Percentiles rank a stretch among this genome's conserved stretches.
These are phyloP conservation scores for Stentor coeruleus DNA, from an alignment of 73 alveolate genomes.

Conservation along the genomic window DNA sequence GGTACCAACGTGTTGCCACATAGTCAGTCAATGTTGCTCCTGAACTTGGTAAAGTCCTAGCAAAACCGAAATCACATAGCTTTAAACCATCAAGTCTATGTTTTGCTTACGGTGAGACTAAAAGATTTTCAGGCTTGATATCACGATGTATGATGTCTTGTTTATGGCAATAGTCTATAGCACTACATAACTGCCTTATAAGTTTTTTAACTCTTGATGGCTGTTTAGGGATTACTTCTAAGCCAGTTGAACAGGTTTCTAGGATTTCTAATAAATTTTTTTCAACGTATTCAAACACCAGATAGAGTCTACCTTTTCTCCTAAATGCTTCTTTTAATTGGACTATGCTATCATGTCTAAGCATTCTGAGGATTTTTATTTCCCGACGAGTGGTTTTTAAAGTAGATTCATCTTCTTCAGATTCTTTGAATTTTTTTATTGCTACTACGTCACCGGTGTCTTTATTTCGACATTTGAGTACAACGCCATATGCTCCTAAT, in stretches of 20 bases:
- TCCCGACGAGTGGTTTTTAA: slow-evolving; percentile 72
- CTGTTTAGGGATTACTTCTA: not conserved
- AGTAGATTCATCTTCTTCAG: slow-evolving; percentile 66
- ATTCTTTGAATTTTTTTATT: slow-evolving; percentile 77
- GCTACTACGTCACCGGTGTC: slow-evolving; percentile 82
- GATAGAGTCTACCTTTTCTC: slow-evolving; percentile 85
- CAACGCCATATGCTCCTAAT: slow-evolving; percentile 72
- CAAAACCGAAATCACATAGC: slow-evolving; percentile 14
- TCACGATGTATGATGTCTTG: slow-evolving; percentile 76
- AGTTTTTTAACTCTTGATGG: not conserved
- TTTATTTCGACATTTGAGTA: slow-evolving; percentile 60
- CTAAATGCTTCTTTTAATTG: slow-evolving; percentile 76
- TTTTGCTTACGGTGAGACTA: too few relatives aligned
- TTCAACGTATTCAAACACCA: slow-evolving; percentile 96
- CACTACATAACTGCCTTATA: not conserved
- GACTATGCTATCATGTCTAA: slow-evolving; percentile 68
- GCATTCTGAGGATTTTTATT: slow-evolving; percentile 60
- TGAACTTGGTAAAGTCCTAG: slow-evolving; percentile 33
- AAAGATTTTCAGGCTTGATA: slow-evolving; percentile 80
- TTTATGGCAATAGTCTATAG: not conserved
- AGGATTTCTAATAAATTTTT: slow-evolving; percentile 88
- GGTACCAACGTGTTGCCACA: not conserved
- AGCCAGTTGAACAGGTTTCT: slow-evolving; percentile 87
- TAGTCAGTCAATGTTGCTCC: slow-evolving; percentile 40
- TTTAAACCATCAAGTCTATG: not conserved